phyloP scores from a whole-genome alignment of 306 rosid species.

The Rosa lucieae region DNA sequence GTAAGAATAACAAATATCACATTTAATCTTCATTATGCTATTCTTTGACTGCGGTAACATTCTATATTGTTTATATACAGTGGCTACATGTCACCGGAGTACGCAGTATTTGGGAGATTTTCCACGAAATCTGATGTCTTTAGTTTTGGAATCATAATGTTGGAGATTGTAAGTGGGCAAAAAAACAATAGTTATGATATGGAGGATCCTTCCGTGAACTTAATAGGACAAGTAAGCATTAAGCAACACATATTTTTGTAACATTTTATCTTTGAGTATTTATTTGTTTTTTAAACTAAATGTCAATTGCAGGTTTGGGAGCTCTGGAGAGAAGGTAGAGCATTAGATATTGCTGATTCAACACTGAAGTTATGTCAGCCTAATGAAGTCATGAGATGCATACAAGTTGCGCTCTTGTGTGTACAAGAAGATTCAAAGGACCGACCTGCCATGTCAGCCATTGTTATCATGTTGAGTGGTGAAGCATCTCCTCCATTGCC shows the following conservation, averaged over 20 bases:
- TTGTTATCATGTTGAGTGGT: constrained; percentile 58
- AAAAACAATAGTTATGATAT: constrained; percentile 36
- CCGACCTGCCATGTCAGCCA: constrained; percentile 56
- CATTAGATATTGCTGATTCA: constrained; percentile 46
- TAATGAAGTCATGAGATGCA: constrained; percentile 52
- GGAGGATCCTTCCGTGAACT: constrained; percentile 31
- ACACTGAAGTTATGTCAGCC: constrained; percentile 20
- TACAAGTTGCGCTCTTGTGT: constrained; percentile 68
- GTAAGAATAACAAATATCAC: no score
- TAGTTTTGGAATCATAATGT: constrained; percentile 52
- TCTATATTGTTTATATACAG: no score
- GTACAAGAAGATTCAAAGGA: constrained; percentile 57
- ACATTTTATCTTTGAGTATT: not conserved
- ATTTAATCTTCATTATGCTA: no score
- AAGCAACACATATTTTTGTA: constrained; percentile 8
- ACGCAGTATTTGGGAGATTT: constrained; percentile 55
- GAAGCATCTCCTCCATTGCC: constrained; percentile 16
- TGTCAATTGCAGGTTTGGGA: constrained; percentile 44
- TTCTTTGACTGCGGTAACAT: no score
- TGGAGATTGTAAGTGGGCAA: constrained; percentile 54
- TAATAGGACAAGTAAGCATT: constrained; percentile 56
- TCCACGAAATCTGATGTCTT: constrained; percentile 51
- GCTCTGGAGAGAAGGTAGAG: constrained; percentile 44
- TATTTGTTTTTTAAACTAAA: not conserved
- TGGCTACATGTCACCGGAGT: constrained; percentile 64